phyloP scores from a whole-genome alignment of 73 alveolate genomes.

The Tetrahymena thermophila region DNA sequence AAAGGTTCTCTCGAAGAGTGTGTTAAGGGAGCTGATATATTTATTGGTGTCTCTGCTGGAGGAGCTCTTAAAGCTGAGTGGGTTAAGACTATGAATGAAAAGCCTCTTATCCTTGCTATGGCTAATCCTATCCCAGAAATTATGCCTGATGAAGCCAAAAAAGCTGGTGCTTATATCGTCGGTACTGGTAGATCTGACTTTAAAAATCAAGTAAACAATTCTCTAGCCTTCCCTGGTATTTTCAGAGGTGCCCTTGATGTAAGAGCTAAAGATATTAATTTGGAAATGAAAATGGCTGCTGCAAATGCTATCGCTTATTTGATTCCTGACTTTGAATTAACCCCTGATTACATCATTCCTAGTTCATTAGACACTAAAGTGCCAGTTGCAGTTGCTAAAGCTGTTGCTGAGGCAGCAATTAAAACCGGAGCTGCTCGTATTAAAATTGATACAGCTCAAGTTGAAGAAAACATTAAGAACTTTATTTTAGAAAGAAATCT shows the following conservation, averaged over 20 bases:
- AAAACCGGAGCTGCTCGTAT: slow-evolving; percentile 36
- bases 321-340: slow-evolving; percentile 50
- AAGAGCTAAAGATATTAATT: slow-evolving; percentile 73
- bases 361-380: slow-evolving; percentile 74
- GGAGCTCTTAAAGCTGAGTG: slow-evolving; percentile 58
- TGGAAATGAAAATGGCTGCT: slow-evolving; percentile 87
- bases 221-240: slow-evolving; percentile 82
- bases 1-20: slow-evolving; percentile 64
- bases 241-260: slow-evolving; percentile 92
- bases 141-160: slow-evolving; percentile 72
- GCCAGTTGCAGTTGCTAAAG: slow-evolving; percentile 61
- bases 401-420: slow-evolving; percentile 82
- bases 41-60: slow-evolving; percentile 73
- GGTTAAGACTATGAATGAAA: slow-evolving; percentile 56
- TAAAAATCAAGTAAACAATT: slow-evolving; percentile 77
- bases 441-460: slow-evolving; percentile 19
- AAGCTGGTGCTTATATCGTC: slow-evolving; percentile 60
- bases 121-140: slow-evolving; percentile 90
- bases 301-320: slow-evolving; percentile 70
- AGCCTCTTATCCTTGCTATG: slow-evolving; percentile 76
- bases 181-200: slow-evolving; percentile 80
- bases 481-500: slow-evolving; percentile 27
- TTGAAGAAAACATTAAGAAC: slow-evolving; percentile 7
- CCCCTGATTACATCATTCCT: slow-evolving; percentile 74
- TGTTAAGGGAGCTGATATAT: slow-evolving; percentile 69